Conservation (phyloP, 176 grass and related monocot species). For the Raddia distichophylla region DNA sequence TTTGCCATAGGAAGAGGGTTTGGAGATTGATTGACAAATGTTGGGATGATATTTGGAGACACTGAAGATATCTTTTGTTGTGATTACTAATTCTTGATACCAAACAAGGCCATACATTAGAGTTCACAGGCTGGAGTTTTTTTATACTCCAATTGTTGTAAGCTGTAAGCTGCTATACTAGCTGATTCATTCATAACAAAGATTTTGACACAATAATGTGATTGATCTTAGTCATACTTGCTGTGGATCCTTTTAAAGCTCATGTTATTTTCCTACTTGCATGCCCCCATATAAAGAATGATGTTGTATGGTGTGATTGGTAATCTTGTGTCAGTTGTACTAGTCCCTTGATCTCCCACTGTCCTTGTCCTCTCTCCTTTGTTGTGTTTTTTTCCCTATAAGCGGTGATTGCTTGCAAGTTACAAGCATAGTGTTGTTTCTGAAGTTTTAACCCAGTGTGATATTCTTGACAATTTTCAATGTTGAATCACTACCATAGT, state of each 20-base stretch:
- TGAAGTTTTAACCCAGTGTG: not conserved
- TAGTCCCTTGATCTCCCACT: not conserved
- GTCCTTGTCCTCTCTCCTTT: not conserved
- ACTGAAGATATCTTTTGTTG: constrained; percentile 39
- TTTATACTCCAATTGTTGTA: constrained; percentile 55
- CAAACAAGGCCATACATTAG: not conserved
- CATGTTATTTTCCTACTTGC: not conserved
- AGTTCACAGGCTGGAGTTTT: constrained; percentile 30
- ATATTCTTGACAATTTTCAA: not conserved
- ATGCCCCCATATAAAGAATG: not conserved
- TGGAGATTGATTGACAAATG: constrained; percentile 58
- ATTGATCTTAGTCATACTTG: not conserved
- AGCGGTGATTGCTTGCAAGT: not conserved
- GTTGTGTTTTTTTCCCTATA: not conserved
- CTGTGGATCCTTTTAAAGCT: not conserved
- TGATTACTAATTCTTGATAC: constrained; percentile 33
- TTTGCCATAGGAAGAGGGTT: constrained; percentile 57
- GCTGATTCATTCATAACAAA: constrained; percentile 45
- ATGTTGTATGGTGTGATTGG: not conserved
- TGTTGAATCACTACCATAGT: not conserved
- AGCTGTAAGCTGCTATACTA: constrained; percentile 50
- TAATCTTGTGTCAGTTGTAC: not conserved
- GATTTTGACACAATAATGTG: constrained; percentile 54
- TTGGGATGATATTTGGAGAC: constrained; percentile 74
- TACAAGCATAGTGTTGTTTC: not conserved